Evolutionary conservation across 176 grass and related monocot genomes (phyloP).

Genomic region (Aegilops longissima): DNA sequence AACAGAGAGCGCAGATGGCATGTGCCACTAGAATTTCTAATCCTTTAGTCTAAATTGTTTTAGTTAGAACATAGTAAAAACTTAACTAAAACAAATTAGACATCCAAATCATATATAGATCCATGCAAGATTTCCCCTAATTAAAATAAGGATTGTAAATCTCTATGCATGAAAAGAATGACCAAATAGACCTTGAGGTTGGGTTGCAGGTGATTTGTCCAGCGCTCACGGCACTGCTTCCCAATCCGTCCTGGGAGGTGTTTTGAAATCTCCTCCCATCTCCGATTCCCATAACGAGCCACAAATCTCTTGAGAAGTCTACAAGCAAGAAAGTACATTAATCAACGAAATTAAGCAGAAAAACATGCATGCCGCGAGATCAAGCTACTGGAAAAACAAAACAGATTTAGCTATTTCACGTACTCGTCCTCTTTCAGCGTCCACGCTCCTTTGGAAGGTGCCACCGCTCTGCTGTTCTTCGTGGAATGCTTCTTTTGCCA

Average conservation of each 20-base stretch:
- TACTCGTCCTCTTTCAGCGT: constrained; percentile 58
- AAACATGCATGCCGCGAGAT: background rate
- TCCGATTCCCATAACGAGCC: constrained; percentile 38
- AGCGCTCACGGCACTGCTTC: constrained; percentile 83
- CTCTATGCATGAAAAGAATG: background rate
- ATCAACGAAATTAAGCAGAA: background rate
- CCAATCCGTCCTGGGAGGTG: constrained; percentile 59
- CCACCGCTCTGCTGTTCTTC: background rate
- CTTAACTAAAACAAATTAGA: too few relatives aligned
- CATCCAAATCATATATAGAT: background rate
- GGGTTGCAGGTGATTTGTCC: constrained; percentile 70
- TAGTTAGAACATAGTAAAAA: too few relatives aligned
- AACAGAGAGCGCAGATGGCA: background rate
- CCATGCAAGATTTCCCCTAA: background rate
- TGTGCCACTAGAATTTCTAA: background rate
- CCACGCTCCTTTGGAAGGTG: constrained; percentile 50
- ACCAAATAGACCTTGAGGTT: constrained; percentile 56
- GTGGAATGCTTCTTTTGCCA: background rate
- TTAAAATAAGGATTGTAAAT: background rate
- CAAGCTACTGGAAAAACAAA: background rate
- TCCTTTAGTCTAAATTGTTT: background rate
- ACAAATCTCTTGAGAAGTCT: constrained; percentile 60
- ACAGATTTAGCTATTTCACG: background rate
- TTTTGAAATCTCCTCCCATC: constrained; percentile 61
- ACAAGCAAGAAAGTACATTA: background rate